A percentile compares a stretch with the other conserved stretches of the same genome.
Conservation (phyloP, 805 yeast species). For the Wickerhamiella kurtzmanii region DNA sequence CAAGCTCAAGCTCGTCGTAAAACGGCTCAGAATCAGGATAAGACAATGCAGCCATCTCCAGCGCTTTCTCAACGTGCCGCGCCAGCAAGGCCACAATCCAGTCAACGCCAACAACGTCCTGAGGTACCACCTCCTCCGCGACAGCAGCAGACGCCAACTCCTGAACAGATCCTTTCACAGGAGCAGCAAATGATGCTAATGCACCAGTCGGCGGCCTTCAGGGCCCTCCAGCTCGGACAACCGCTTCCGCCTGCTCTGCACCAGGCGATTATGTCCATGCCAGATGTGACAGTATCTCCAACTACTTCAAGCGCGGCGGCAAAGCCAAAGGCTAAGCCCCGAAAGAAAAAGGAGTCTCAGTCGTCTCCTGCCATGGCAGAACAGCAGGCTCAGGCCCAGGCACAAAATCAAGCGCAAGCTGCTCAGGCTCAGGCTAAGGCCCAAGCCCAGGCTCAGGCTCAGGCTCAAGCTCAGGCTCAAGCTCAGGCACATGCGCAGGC, state of each 20-base stretch:
- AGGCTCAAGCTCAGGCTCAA: neutral
- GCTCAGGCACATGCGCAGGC: neutral
- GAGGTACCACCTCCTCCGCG: neutral
- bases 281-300: neutral
- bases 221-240: constrained; percentile 9
- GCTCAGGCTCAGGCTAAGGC: neutral
- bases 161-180: constrained; percentile 9
- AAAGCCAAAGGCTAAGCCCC: neutral
- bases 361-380: neutral
- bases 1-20: neutral
- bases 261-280: constrained; percentile 6
- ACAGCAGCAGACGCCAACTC: constrained; percentile 1
- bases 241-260: constrained; percentile 8
- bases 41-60: constrained; percentile 9
- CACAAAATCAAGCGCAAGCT: neutral
- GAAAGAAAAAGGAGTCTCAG: neutral
- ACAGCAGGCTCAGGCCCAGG: neutral
- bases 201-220: constrained; percentile 12
- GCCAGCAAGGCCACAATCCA: neutral
- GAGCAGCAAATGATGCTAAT: constrained; percentile 8
- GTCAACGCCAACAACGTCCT: neutral
- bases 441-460: neutral
- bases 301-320: neutral
- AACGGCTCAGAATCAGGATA: constrained; percentile 3
- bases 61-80: constrained; percentile 6